Evolutionary conservation across 805 yeast species (phyloP).

Genomic region (Clavispora asparagi): DNA sequence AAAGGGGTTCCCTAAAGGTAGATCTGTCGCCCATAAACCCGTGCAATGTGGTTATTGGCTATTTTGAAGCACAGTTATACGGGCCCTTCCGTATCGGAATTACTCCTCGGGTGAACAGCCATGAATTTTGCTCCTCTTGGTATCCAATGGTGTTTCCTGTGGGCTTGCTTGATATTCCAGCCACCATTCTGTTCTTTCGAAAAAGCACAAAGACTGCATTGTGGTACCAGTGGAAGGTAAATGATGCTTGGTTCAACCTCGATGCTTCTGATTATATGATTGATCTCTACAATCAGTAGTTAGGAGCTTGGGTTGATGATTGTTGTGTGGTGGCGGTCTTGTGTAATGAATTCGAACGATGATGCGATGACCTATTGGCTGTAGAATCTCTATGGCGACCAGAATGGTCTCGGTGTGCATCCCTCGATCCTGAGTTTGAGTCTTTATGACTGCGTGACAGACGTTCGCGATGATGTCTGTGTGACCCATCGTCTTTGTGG

Average conservation of each 20-base stretch:
- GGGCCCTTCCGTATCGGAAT: slow-evolving; percentile 52
- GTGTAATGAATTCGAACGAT: neutral
- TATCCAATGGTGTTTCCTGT: slow-evolving; percentile 35
- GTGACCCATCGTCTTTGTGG: neutral
- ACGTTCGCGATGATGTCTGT: neutral
- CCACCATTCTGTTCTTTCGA: slow-evolving; percentile 1
- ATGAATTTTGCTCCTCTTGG: slow-evolving; percentile 32
- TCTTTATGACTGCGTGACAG: neutral
- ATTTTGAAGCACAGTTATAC: slow-evolving; percentile 66
- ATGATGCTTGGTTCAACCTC: slow-evolving; percentile 15
- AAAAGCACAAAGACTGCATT: slow-evolving; percentile 7
- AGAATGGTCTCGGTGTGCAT: neutral
- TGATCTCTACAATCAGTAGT: slow-evolving; percentile 1
- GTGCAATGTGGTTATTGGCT: slow-evolving; percentile 73
- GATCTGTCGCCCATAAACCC: slow-evolving; percentile 28
- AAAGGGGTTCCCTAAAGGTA: slow-evolving; percentile 37
- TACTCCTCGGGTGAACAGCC: slow-evolving; percentile 3
- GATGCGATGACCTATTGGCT: neutral
- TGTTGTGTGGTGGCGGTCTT: neutral
- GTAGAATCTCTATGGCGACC: neutral
- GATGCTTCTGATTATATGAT: slow-evolving; percentile 14
- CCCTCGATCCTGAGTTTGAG: neutral
- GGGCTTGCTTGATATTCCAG: neutral
- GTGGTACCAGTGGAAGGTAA: slow-evolving; percentile 24
- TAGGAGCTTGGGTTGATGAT: neutral